Conservation (phyloP, 2,329 filamentous ascomycete genomes). For the Neoscytalidium dimidiatum region DNA sequence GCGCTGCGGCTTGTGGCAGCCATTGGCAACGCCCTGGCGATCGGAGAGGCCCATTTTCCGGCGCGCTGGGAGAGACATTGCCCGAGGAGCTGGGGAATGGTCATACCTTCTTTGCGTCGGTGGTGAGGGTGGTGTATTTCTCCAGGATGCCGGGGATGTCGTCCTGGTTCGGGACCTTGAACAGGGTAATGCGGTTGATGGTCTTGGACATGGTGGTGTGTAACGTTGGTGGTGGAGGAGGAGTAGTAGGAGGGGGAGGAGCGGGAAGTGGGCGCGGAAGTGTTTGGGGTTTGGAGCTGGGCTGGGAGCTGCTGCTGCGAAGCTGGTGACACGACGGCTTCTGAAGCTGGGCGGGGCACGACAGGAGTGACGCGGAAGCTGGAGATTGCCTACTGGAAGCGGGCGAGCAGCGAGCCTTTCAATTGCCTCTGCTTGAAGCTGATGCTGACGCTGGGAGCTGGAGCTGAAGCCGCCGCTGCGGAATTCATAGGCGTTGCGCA, state of each 20-base stretch:
- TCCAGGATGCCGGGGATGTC: constrained; percentile 32
- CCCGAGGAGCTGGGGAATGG: background rate
- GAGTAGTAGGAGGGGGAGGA: background rate
- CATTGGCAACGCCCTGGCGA: background rate
- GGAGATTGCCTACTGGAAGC: background rate
- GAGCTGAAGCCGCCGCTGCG: background rate
- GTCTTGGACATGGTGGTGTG: constrained; percentile 27
- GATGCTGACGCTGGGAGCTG: background rate
- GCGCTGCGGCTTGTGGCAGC: background rate
- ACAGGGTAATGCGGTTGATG: constrained; percentile 38
- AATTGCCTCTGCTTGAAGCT: background rate
- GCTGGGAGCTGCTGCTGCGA: background rate
- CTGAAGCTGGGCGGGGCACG: constrained; percentile 8
- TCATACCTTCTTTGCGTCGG: constrained; percentile 38
- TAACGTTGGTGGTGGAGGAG: background rate
- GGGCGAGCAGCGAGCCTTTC: constrained; percentile 2
- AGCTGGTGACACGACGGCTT: constrained; percentile 11
- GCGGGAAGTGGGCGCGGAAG: background rate
- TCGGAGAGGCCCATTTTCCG: background rate
- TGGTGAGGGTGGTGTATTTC: constrained; percentile 35
- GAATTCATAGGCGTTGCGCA: background rate
- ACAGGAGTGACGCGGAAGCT: constrained; percentile 8
- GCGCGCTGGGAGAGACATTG: background rate
- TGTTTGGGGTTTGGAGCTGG: background rate
- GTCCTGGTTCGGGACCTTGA: constrained; percentile 36